Conservation (phyloP, 2,329 filamentous ascomycete species). For the Myriosclerotinia duriaeana region DNA sequence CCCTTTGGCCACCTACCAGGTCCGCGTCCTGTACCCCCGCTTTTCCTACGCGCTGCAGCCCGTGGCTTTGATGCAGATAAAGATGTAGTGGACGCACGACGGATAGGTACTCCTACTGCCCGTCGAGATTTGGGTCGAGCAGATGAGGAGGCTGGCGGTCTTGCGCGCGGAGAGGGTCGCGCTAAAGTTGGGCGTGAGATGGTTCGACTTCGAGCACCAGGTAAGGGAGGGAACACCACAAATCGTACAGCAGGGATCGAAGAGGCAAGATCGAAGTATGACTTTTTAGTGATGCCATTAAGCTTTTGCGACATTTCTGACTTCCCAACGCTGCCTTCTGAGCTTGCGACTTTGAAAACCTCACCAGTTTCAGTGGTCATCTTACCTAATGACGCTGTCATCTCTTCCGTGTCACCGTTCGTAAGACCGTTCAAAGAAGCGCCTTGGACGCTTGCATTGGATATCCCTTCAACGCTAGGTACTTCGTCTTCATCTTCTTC, state of each 20-base stretch:
- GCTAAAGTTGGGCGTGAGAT: constrained; percentile 35
- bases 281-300: constrained; percentile 34
- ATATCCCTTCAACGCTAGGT: constrained; percentile 29
- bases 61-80: constrained; percentile 31
- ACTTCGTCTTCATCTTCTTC: constrained; percentile 61
- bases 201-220: constrained; percentile 48
- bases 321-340: constrained; percentile 29
- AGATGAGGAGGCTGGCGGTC: constrained; percentile 18
- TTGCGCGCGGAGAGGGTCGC: constrained; percentile 27
- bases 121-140: constrained; percentile 30
- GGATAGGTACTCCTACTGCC: background rate
- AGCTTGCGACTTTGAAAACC: constrained; percentile 26
- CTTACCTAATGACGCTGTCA: constrained; percentile 37
- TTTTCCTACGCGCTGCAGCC: constrained; percentile 51
- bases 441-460: constrained; percentile 32
- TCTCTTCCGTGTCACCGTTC: constrained; percentile 33
- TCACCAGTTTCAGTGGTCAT: constrained; percentile 34
- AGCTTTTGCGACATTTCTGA: constrained; percentile 29
- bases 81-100: constrained; percentile 28
- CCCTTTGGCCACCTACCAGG: constrained; percentile 67
- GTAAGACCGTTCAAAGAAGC: constrained; percentile 31
- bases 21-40: constrained; percentile 62
- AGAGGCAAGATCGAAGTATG: constrained; percentile 37
- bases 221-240: constrained; percentile 72
- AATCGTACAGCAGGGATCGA: constrained; percentile 69